phyloP scores from a whole-genome alignment of 2,329 filamentous ascomycete species.

The Acrodontium crateriforme region DNA sequence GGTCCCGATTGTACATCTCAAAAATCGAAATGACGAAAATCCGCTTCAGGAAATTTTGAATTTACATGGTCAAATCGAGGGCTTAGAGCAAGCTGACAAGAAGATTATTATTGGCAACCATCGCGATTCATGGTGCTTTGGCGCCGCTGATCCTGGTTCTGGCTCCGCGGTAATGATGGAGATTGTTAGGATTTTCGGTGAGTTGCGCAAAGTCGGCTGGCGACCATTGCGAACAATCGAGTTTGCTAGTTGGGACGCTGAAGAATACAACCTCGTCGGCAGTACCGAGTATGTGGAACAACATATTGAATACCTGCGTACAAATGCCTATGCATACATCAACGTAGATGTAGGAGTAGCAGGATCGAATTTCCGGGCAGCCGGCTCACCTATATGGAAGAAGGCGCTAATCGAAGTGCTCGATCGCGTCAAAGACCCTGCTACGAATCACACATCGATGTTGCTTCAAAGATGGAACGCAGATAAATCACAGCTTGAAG shows the following conservation, averaged over 20 bases:
- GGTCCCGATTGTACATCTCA: conserved; percentile 58
- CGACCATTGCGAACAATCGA: conserved; percentile 85
- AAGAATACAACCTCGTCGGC: conserved; percentile 84
- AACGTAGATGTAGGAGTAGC: conserved; percentile 78
- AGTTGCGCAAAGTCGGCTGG: conserved; percentile 67
- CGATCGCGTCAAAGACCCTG: conserved; percentile 59
- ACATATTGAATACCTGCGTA: conserved; percentile 56
- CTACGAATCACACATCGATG: conserved; percentile 52
- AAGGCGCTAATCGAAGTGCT: conserved; percentile 60
- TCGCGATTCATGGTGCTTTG: conserved; percentile 84
- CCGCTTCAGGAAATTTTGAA: conserved; percentile 70
- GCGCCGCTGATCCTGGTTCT: conserved; percentile 71
- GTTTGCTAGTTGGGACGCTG: conserved; percentile 92
- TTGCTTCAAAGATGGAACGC: conserved; percentile 60
- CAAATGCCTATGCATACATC: conserved; percentile 70
- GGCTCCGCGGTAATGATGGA: conserved; percentile 89
- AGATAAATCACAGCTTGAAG: conserved; percentile 45
- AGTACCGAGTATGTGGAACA: conserved; percentile 92
- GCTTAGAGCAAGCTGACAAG: conserved; percentile 72
- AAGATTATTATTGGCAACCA: conserved; percentile 85
- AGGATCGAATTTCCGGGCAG: conserved; percentile 54
- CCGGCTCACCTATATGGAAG: conserved; percentile 68
- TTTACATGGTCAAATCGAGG: conserved; percentile 68
- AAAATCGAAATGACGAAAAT: conserved; percentile 56
- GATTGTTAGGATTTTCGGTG: conserved; percentile 70